Percentiles rank a stretch among this genome's conserved stretches.
Evolutionary conservation across 129 eudicot species (phyloP).

Genomic region (Pittosporum tobira): DNA sequence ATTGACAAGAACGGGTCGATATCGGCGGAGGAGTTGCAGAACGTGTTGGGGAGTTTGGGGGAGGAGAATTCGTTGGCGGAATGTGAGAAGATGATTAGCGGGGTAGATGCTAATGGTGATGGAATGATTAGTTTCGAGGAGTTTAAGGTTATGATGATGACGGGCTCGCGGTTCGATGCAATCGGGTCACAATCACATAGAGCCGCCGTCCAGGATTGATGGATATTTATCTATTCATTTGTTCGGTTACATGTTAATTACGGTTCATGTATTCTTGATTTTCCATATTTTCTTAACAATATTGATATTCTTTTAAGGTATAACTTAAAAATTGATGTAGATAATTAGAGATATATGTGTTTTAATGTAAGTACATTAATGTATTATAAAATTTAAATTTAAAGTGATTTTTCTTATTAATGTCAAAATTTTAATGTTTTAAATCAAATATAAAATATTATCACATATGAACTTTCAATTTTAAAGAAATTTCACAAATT

Average conservation of each 20-base stretch:
- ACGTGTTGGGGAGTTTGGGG: constrained; percentile 45
- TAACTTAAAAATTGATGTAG: no score
- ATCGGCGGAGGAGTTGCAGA: constrained; percentile 57
- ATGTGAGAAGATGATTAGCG: constrained; percentile 60
- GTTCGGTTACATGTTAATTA: not conserved
- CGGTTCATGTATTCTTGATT: not conserved
- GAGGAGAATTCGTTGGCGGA: constrained; percentile 46
- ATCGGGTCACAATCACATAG: constrained; percentile 13
- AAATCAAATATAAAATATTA: no score
- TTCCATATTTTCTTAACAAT: no score
- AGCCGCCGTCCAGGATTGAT: constrained; percentile 9
- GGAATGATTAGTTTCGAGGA: constrained; percentile 67
- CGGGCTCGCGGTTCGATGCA: constrained; percentile 39
- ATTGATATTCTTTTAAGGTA: no score
- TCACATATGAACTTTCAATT: no score
- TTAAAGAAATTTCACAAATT: no score
- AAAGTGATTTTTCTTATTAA: no score
- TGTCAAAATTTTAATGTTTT: no score
- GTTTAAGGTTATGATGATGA: constrained; percentile 74
- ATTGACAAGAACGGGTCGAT: constrained; percentile 52
- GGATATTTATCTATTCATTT: not conserved
- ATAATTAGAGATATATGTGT: no score
- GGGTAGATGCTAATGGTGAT: constrained; percentile 54
- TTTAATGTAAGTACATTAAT: no score
- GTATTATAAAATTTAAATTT: no score